Evolutionary conservation across 768 basidiomycete genomes (phyloP), one percentile per base, ranked within the genome.

Genomic region (Kwoniella sp.): DNA sequence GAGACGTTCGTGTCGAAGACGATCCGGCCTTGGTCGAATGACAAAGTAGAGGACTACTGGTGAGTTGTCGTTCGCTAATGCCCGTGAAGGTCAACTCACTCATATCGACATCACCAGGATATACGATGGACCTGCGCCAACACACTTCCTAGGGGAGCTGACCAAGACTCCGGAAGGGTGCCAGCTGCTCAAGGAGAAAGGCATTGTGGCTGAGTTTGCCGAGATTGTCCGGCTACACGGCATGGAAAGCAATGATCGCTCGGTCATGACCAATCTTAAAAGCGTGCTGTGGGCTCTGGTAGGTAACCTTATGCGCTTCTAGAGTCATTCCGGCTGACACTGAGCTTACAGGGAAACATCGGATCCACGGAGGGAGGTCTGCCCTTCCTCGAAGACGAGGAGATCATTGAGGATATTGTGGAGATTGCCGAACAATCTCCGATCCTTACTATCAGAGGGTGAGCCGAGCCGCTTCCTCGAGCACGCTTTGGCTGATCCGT

Each of bases 111-210:
- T 20, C 26, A 12, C 14, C 23, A 62, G 61, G 69, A 48, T 32
- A 31, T 65, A 63, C 44, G 59, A 67, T 23, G 63, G 66, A 11
- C 84, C 85, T 10, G 88, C 90, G 11, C 95, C 93, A 2, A 84
- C 87, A 1, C 92, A 99, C 73, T 98, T 99, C 75, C 93, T 96
- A 64, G 93, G 93, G 19, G 93, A 96, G 74, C 88, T 98, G 81
- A 86, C 91, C 39, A 96, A 95, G 74, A 98, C 95, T 3, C 87
- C 88, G 50, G 84, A 92, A 42, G 95, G 95, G 0, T 93, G 91
- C 73, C 87, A 88, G 67, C 84, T 91, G 9, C 76, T 99, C 33
- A 83, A 84, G 53, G 90, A 92, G 53, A 90, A 87, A 61, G 88
- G 88, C 0, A 89, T 98, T 69, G 91, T 98, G 65, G 69, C 80